phyloP scores from a whole-genome alignment of 108 stramenopile genomes.

The Cyclotella kingstonii region DNA sequence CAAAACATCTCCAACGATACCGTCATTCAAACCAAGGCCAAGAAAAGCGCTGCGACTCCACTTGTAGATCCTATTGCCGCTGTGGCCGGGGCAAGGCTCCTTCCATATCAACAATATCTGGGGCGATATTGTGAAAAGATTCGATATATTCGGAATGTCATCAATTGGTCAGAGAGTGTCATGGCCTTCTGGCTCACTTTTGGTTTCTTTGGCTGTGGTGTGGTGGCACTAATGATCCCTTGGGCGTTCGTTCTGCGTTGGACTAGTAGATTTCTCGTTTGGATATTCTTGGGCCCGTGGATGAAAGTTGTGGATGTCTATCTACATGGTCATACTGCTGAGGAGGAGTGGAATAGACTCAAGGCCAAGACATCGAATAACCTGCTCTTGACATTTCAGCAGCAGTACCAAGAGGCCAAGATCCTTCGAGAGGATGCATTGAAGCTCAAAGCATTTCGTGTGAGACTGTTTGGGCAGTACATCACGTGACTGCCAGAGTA shows the following conservation, averaged over 20 bases:
- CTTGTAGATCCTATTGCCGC: constrained; percentile 52
- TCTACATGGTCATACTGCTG: constrained; percentile 32
- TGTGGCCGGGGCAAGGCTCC: constrained; percentile 16
- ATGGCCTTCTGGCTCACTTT: constrained; percentile 66
- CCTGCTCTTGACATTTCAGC: constrained; percentile 15
- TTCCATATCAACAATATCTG: constrained; percentile 30
- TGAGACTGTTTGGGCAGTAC: constrained; percentile 60
- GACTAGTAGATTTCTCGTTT: constrained; percentile 54
- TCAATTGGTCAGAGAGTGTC: constrained; percentile 64
- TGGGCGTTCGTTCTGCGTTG: constrained; percentile 66
- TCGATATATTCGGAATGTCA: constrained; percentile 32
- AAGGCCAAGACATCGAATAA: constrained; percentile 12
- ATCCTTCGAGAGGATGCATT: constrained; percentile 64
- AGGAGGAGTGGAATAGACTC: constrained; percentile 25
- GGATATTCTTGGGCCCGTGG: constrained; percentile 69
- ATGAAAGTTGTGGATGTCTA: constrained; percentile 62
- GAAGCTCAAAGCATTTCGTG: constrained; percentile 65
- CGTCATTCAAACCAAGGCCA: constrained; percentile 25
- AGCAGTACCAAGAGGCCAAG: constrained; percentile 35
- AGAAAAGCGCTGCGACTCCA: constrained; percentile 23
- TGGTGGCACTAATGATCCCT: constrained; percentile 58
- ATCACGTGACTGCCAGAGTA: constrained; percentile 44
- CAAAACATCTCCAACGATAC: constrained; percentile 44
- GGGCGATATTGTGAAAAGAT: constrained; percentile 27
- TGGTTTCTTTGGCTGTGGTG: constrained; percentile 44